A percentile compares a stretch with the other conserved stretches of the same genome.
Evolutionary conservation across 148 eudicot genomes (phyloP).

Genomic region (Silene latifolia): DNA sequence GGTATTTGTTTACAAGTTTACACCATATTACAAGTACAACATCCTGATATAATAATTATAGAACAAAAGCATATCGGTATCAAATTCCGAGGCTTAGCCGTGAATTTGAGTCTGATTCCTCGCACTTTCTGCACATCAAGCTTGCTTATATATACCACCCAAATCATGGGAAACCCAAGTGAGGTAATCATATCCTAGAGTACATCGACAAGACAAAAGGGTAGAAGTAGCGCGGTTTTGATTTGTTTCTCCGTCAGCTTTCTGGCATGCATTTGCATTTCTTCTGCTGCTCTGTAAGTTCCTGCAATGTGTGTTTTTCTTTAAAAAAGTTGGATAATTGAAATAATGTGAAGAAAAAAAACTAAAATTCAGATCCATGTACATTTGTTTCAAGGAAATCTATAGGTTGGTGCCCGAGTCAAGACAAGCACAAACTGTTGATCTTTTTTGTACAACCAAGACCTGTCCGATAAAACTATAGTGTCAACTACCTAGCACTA

Average conservation of each 20-base stretch:
- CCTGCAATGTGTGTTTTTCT: constrained; percentile 39
- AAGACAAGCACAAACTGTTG: neutral
- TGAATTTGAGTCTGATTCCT: constrained; percentile 9
- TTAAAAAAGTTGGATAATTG: neutral
- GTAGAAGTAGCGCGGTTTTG: constrained; percentile 6
- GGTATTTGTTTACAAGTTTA: constrained; percentile 11
- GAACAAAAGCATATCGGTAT: constrained; percentile 7
- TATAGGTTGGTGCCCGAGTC: neutral
- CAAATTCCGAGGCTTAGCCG: constrained; percentile 24
- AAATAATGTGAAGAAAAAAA: neutral
- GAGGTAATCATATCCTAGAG: constrained; percentile 13
- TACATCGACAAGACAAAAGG: neutral
- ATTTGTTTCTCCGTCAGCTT: constrained; percentile 26
- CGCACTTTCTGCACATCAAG: constrained; percentile 9
- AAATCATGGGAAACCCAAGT: constrained; percentile 12
- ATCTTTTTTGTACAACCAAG: neutral
- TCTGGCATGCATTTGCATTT: constrained; percentile 59
- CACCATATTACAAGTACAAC: constrained; percentile 20
- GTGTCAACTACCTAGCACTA: neutral
- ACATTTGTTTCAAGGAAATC: neutral
- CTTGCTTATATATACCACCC: constrained; percentile 6
- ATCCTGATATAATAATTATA: constrained; percentile 19
- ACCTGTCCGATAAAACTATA: neutral
- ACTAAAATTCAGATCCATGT: too few species aligned
- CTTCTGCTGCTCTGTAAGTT: constrained; percentile 78